These are phyloP conservation scores for Hypoxylon sp. DNA, from an alignment of 2,329 filamentous ascomycete species.

Conservation along the genomic window DNA sequence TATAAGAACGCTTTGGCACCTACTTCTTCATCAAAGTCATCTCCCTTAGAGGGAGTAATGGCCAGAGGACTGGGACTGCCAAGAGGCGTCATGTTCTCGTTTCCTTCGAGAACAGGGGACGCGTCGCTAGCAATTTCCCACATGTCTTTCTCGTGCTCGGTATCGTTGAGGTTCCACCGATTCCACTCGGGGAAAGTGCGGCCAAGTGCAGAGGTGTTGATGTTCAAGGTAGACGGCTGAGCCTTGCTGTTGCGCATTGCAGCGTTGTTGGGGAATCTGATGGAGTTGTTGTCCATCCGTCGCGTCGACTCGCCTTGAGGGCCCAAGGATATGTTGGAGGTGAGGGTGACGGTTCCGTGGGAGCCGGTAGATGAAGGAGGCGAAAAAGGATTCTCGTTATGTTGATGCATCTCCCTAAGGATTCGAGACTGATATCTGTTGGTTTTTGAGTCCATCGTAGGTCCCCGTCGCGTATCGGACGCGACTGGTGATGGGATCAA, in stretches of 20 bases:
- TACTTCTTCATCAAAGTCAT: slow-evolving; percentile 16
- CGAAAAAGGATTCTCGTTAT: slow-evolving; percentile 62
- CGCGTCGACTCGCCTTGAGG: slow-evolving; percentile 63
- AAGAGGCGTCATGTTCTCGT: slow-evolving; percentile 56
- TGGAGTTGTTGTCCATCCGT: slow-evolving; percentile 57
- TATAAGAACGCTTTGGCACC: slow-evolving; percentile 7
- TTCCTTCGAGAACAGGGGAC: slow-evolving; percentile 47
- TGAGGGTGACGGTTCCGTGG: slow-evolving; percentile 64
- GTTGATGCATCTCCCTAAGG: slow-evolving; percentile 48
- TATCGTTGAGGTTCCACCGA: slow-evolving; percentile 32
- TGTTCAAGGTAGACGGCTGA: slow-evolving; percentile 36
- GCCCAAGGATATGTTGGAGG: slow-evolving; percentile 61
- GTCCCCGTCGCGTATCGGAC: slow-evolving; percentile 31
- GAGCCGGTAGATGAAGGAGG: slow-evolving; percentile 66
- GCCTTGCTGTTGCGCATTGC: slow-evolving; percentile 28
- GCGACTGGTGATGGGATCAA: slow-evolving; percentile 34
- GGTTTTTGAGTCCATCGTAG: slow-evolving; percentile 41
- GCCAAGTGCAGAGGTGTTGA: slow-evolving; percentile 50
- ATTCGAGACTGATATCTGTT: slow-evolving; percentile 45
- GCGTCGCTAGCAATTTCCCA: slow-evolving; percentile 41
- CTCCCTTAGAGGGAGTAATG: slow-evolving; percentile 22
- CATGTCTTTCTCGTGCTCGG: slow-evolving; percentile 45
- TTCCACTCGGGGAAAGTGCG: slow-evolving; percentile 62
- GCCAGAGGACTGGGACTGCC: slow-evolving; percentile 28
- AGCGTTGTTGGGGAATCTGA: slow-evolving; percentile 36